Evolutionary conservation across 2,329 filamentous ascomycete genomes (phyloP).

Genomic region (Colletotrichum chrysophilum): DNA sequence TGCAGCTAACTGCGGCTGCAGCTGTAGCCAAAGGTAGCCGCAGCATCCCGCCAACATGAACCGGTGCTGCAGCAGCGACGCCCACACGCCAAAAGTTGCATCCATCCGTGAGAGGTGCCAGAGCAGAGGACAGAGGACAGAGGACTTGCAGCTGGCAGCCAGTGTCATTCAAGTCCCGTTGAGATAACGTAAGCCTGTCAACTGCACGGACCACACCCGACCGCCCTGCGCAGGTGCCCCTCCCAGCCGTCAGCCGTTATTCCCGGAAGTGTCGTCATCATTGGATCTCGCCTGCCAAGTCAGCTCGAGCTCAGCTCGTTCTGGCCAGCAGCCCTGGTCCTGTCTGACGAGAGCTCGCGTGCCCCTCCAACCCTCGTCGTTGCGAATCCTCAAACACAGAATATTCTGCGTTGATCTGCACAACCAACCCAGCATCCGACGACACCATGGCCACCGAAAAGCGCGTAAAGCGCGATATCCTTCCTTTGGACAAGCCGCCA

Average conservation of each 20-base stretch:
- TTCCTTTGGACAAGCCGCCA: neutral
- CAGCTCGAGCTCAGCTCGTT: neutral
- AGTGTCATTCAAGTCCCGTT: neutral
- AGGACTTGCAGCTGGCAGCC: neutral
- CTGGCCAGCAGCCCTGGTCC: neutral
- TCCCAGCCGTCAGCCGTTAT: neutral
- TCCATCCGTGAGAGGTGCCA: neutral
- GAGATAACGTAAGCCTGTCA: neutral
- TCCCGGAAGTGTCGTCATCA: slow-evolving; percentile 19
- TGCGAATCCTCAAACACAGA: neutral
- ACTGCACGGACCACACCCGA: neutral
- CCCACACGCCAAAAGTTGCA: neutral
- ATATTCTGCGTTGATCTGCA: neutral
- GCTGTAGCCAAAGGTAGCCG: neutral
- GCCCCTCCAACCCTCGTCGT: neutral
- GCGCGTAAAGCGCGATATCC: slow-evolving; percentile 1
- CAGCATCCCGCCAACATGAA: neutral
- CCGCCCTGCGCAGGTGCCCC: neutral
- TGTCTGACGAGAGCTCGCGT: neutral
- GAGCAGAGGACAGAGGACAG: neutral
- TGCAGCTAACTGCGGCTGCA: neutral
- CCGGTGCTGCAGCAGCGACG: neutral
- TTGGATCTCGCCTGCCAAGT: neutral
- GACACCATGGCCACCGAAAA: slow-evolving; percentile 31
- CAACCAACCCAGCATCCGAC: neutral